A percentile compares a stretch with the other conserved stretches of the same genome.
These are phyloP conservation scores for Trametes gibbosa DNA, from an alignment of 768 basidiomycete species.

Conservation along the genomic window DNA sequence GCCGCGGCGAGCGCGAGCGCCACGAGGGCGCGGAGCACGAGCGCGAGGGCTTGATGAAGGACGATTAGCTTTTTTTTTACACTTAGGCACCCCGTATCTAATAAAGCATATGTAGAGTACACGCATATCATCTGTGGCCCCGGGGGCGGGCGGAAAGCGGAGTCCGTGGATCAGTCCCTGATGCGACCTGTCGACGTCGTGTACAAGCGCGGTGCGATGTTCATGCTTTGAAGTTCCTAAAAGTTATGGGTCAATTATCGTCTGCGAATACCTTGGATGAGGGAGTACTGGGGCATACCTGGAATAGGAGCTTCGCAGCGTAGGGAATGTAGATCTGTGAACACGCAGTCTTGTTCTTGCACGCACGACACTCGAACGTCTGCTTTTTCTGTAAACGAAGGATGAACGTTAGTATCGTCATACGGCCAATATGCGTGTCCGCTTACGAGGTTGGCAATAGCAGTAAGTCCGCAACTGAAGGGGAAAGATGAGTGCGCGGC, in stretches of 20 bases:
- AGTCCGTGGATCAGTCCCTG: constrained; percentile 45
- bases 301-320: constrained; percentile 94
- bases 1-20: constrained; percentile 42
- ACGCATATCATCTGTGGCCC: constrained; percentile 26
- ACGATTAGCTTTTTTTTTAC: constrained; percentile 26
- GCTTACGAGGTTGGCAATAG: constrained; percentile 91
- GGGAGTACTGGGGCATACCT: constrained; percentile 46
- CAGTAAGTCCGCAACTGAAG: constrained; percentile 86
- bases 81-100: constrained; percentile 26
- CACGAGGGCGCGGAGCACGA: constrained; percentile 50
- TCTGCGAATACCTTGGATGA: background rate
- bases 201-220: constrained; percentile 85
- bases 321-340: constrained; percentile 94
- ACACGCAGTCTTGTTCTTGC: constrained; percentile 94
- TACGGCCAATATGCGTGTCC: background rate
- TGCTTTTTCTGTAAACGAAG: constrained; percentile 76
- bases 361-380: constrained; percentile 97
- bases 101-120: constrained; percentile 36
- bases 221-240: constrained; percentile 94
- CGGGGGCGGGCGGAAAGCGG: constrained; percentile 9
- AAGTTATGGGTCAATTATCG: background rate
- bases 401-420: constrained; percentile 9
- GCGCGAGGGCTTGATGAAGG: constrained; percentile 62
- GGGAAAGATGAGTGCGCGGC: constrained; percentile 13
- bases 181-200: constrained; percentile 86